phyloP scores from a whole-genome alignment of 345 rosid genomes.

The Melaleuca quinquenervia region DNA sequence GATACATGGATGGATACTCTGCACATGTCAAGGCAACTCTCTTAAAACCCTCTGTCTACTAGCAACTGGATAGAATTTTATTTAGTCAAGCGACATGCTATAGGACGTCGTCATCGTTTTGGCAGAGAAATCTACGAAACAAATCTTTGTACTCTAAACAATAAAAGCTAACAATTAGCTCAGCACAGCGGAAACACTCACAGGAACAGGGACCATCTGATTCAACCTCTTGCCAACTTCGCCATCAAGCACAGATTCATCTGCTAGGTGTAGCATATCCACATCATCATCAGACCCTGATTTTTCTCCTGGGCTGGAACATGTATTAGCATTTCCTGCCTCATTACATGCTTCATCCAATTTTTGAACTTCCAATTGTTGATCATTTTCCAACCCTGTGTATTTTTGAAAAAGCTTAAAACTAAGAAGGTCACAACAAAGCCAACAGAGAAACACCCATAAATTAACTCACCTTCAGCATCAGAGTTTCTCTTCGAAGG shows the following conservation, averaged over 20 bases:
- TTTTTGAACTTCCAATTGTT: background rate
- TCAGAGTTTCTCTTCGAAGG: slow-evolving; percentile 8
- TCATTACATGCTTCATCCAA: slow-evolving; percentile 13
- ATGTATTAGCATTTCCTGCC: background rate
- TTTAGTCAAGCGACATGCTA: background rate
- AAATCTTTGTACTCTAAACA: background rate
- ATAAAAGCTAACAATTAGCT: background rate
- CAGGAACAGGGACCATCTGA: slow-evolving; percentile 65
- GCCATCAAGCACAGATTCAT: slow-evolving; percentile 53
- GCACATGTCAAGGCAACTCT: background rate
- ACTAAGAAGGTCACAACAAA: background rate
- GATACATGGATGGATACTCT: background rate
- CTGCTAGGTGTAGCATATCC: slow-evolving; percentile 27
- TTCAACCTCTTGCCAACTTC: slow-evolving; percentile 64
- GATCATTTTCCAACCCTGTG: background rate
- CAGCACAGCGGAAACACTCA: slow-evolving; percentile 20
- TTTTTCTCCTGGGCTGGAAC: slow-evolving; percentile 15
- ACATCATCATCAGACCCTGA: slow-evolving; percentile 16
- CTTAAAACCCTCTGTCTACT: background rate
- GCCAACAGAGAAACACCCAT: background rate
- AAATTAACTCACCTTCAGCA: slow-evolving; percentile 13
- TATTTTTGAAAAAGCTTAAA: background rate
- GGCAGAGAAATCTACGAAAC: background rate
- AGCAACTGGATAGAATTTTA: background rate
- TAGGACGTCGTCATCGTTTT: background rate